Evolutionary conservation across 2,329 filamentous ascomycete species (phyloP).

Genomic region (Pseudopithomyces chartarum): DNA sequence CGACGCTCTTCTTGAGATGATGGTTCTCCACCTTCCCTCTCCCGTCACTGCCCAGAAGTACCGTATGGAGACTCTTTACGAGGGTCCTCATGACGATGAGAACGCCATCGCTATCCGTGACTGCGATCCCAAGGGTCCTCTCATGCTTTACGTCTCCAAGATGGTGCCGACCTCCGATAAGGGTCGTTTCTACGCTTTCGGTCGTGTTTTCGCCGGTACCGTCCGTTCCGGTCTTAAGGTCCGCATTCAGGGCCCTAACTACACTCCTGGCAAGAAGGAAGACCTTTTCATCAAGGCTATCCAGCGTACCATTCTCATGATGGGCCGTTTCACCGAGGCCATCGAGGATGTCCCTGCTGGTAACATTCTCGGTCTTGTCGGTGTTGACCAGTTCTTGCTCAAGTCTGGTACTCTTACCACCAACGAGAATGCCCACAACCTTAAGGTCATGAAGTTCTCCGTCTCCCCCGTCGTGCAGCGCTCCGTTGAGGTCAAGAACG

Average conservation of each 20-base stretch:
- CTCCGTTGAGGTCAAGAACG: conserved; percentile 99
- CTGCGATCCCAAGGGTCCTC: conserved; percentile 95
- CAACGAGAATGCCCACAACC: conserved; percentile 96
- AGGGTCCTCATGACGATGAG: conserved; percentile 93
- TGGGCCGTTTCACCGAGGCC: conserved; percentile 98
- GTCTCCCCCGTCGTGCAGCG: conserved; percentile 98
- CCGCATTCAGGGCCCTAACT: conserved; percentile 99
- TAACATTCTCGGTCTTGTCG: conserved; percentile 99
- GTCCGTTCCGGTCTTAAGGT: conserved; percentile 98
- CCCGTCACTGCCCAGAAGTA: conserved; percentile 95
- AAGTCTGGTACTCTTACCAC: conserved; percentile 99
- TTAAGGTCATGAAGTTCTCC: conserved; percentile 99
- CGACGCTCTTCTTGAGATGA: conserved; percentile 99
- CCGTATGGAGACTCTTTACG: conserved; percentile 98
- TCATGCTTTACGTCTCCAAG: conserved; percentile 99
- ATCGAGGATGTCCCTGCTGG: conserved; percentile 98
- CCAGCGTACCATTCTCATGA: conserved; percentile 99
- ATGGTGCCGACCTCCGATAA: conserved; percentile 99
- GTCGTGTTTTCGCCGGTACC: conserved; percentile 99
- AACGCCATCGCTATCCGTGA: conserved; percentile 95
- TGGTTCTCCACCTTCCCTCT: conserved; percentile 98
- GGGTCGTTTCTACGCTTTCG: conserved; percentile 99
- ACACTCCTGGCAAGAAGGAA: conserved; percentile 96
- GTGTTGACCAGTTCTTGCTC: conserved; percentile 99
- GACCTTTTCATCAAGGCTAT: conserved; percentile 99